These are phyloP conservation scores for Debaryomyces nepalensis DNA, from an alignment of 1,139 yeast genomes.

Conservation along the genomic window DNA sequence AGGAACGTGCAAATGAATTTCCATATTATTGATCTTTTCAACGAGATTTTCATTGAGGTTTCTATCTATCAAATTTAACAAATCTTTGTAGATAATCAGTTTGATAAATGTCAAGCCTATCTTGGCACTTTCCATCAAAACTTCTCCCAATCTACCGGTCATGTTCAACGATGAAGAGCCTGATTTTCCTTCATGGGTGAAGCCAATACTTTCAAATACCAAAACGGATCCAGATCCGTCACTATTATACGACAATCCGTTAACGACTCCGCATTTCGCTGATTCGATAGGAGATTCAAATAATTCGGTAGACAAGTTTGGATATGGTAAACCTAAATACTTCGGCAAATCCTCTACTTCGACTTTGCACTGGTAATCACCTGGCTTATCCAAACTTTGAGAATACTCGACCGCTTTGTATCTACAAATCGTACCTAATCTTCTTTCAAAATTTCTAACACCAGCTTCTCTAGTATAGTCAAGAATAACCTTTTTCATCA, in stretches of 20 bases:
- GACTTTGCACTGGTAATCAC: conserved; percentile 42
- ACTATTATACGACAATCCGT: conserved; percentile 86
- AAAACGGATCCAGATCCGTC: conserved; percentile 88
- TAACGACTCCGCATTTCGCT: conserved; percentile 72
- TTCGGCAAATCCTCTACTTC: conserved; percentile 49
- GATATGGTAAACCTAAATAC: conserved; percentile 58
- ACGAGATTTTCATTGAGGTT: conserved; percentile 32
- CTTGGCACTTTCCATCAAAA: conserved; percentile 79
- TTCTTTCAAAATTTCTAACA: conserved; percentile 77
- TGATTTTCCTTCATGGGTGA: conserved; percentile 50
- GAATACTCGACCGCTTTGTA: conserved; percentile 82
- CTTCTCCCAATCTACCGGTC: conserved; percentile 87
- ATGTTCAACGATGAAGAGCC: conserved; percentile 50
- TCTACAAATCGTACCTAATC: conserved; percentile 73
- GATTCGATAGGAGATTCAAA: conserved; percentile 36
- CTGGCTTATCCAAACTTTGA: conserved; percentile 33
- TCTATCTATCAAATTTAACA: conserved; percentile 31
- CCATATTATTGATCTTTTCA: conserved; percentile 55
- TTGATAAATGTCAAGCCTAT: conserved; percentile 78
- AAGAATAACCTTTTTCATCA: conserved; percentile 64
- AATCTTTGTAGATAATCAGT: conserved; percentile 51
- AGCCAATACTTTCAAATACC: conserved; percentile 77
- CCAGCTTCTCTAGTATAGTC: conserved; percentile 89
- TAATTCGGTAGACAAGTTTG: conserved; percentile 33
- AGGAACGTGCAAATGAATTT: conserved; percentile 85